phyloP scores from a whole-genome alignment of 75 land plant species.

The Selaginella moellendorffii region DNA sequence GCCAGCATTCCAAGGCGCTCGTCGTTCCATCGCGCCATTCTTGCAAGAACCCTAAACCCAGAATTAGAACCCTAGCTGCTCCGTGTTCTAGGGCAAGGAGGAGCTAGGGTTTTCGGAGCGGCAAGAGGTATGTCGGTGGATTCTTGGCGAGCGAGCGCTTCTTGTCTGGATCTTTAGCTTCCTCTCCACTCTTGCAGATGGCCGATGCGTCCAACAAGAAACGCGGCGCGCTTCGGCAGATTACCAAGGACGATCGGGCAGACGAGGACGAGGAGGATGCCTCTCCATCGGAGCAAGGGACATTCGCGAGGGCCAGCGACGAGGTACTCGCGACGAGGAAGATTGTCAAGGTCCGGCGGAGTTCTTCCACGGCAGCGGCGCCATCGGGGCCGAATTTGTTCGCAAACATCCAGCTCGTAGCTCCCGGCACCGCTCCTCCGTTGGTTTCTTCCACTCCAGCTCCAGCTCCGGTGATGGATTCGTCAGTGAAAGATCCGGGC shows the following conservation, averaged over 20 bases:
- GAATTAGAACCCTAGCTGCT: neutral
- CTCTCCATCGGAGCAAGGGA: conserved; percentile 41
- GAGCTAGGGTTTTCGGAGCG: too few species aligned
- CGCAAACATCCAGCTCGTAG: conserved; percentile 56
- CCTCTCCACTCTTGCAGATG: conserved; percentile 20
- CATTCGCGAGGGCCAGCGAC: conserved; percentile 63
- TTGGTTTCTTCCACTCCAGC: too few species aligned
- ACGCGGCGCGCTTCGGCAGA: conserved; percentile 50
- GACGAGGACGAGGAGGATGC: conserved; percentile 37
- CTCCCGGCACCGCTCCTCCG: conserved; percentile 24
- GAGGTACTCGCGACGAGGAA: conserved; percentile 70
- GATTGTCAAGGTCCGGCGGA: conserved; percentile 80
- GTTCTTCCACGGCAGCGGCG: conserved; percentile 15
- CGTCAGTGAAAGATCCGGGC: too few species aligned
- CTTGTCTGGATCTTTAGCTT: too few species aligned
- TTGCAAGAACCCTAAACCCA: neutral
- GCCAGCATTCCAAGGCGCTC: conserved; percentile 9
- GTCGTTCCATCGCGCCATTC: neutral
- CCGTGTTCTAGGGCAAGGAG: too few species aligned
- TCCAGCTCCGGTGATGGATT: too few species aligned
- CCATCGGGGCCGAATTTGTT: conserved; percentile 56
- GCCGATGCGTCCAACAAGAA: conserved; percentile 43
- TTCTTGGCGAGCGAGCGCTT: too few species aligned
- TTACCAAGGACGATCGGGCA: conserved; percentile 46
- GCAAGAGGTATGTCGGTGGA: too few species aligned